phyloP scores from a whole-genome alignment of 306 rosid genomes.

The Fragaria iinumae region DNA sequence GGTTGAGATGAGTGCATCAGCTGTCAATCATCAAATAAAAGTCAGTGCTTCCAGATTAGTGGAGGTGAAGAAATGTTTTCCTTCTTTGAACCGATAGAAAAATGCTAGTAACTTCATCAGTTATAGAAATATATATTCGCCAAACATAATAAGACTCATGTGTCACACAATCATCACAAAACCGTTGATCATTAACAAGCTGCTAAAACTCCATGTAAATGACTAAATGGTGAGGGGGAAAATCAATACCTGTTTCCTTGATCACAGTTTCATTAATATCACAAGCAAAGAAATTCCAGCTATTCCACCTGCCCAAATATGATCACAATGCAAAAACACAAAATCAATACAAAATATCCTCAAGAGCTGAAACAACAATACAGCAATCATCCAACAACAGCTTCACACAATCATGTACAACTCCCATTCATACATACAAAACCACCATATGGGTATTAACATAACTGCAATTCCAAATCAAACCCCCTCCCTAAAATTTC shows the following conservation, averaged over 20 bases:
- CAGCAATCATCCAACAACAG: slow-evolving; percentile 1
- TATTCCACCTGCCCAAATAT: slow-evolving; percentile 75
- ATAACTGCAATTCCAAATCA: background rate
- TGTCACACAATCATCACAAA: background rate
- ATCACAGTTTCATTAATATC: slow-evolving; percentile 77
- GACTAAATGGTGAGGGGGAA: background rate
- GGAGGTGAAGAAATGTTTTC: background rate
- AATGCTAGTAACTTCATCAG: background rate
- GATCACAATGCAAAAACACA: background rate
- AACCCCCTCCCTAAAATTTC: background rate
- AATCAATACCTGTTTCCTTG: slow-evolving; percentile 69
- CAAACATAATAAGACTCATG: background rate
- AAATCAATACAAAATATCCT: background rate
- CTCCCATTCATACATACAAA: slow-evolving; percentile 8
- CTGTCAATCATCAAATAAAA: slow-evolving; percentile 46
- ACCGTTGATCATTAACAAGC: slow-evolving; percentile 11
- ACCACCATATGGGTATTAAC: background rate
- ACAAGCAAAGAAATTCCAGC: slow-evolving; percentile 99
- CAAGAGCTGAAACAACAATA: background rate
- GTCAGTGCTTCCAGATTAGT: slow-evolving; percentile 26
- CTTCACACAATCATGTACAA: slow-evolving; percentile 3
- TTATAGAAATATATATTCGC: slow-evolving; percentile 1
- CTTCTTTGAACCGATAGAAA: slow-evolving; percentile 1
- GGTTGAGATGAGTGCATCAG: slow-evolving; percentile 84
- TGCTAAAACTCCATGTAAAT: background rate